Percentiles rank a stretch among this genome's conserved stretches.
Evolutionary conservation across 139 green algal species (phyloP).

Genomic region (Tetraselmis striata): DNA sequence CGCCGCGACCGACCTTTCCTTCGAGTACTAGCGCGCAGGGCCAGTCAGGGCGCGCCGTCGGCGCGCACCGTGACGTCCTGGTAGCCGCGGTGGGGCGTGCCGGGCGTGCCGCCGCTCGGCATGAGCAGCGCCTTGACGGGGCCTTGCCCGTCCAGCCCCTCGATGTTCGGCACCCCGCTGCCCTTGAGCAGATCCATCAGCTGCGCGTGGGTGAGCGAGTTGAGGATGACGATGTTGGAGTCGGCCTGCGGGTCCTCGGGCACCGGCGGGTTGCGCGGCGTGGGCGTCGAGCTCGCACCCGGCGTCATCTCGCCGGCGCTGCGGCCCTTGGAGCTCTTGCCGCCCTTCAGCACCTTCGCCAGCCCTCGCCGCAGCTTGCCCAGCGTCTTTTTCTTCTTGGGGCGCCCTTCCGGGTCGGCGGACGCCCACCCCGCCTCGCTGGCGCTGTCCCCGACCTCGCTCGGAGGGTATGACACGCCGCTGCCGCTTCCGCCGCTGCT

Average conservation of each 20-base stretch:
- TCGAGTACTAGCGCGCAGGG: no score
- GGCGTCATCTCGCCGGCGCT: not conserved
- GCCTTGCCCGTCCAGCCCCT: not conserved
- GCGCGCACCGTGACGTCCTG: not conserved
- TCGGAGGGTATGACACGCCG: not conserved
- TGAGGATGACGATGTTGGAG: conserved; percentile 27
- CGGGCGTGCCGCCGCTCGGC: not conserved
- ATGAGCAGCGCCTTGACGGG: not conserved
- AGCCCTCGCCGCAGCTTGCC: not conserved
- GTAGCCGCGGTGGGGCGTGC: not conserved
- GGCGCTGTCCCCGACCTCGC: not conserved
- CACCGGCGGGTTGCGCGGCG: no score
- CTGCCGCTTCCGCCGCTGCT: not conserved
- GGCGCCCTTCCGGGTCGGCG: not conserved
- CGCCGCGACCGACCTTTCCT: no score
- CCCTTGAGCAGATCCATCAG: conserved; percentile 25
- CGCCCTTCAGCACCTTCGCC: not conserved
- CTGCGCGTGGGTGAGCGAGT: conserved; percentile 23
- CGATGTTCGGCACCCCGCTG: not conserved
- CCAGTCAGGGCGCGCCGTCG: no score
- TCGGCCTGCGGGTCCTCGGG: not conserved
- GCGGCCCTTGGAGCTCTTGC: not conserved
- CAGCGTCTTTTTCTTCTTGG: not conserved
- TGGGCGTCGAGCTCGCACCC: not conserved
- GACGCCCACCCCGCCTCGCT: not conserved